Evolutionary conservation across 495 filamentous ascomycete species (phyloP).

Genomic region (Physcia stellaris): DNA sequence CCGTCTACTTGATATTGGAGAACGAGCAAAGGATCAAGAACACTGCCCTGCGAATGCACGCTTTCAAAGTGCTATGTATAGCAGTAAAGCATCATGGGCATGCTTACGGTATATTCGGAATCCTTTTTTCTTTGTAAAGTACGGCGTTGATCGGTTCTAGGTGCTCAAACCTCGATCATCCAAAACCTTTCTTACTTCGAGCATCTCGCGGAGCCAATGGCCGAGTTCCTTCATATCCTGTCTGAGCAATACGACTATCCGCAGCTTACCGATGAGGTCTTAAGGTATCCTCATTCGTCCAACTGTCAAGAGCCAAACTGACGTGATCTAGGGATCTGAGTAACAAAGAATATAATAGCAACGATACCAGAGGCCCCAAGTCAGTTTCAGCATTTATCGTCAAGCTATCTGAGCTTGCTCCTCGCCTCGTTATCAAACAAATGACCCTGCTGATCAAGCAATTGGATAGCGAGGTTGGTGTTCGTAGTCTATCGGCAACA

Average conservation of each 20-base stretch:
- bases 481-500: not conserved
- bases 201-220: conserved; percentile 96
- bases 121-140: not conserved
- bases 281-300: conserved; percentile 33
- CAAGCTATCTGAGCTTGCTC: conserved; percentile 89
- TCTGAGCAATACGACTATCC: conserved; percentile 96
- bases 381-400: conserved; percentile 94
- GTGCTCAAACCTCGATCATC: conserved; percentile 93
- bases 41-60: conserved; percentile 84
- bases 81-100: conserved; percentile 98
- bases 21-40: conserved; percentile 88
- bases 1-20: conserved; percentile 85
- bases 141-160: conserved; percentile 30
- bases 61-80: conserved; percentile 92
- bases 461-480: conserved; percentile 74
- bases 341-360: conserved; percentile 95
- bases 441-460: conserved; percentile 89
- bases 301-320: not conserved
- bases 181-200: conserved; percentile 98
- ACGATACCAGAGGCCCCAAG: conserved; percentile 89
- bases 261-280: conserved; percentile 84
- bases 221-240: conserved; percentile 92
- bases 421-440: conserved; percentile 88
- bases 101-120: conserved; percentile 60
- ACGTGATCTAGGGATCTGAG: conserved; percentile 57